Evolutionary conservation across 257 asterid genomes (phyloP).

Genomic region (Nyctanthes arbortristis): DNA sequence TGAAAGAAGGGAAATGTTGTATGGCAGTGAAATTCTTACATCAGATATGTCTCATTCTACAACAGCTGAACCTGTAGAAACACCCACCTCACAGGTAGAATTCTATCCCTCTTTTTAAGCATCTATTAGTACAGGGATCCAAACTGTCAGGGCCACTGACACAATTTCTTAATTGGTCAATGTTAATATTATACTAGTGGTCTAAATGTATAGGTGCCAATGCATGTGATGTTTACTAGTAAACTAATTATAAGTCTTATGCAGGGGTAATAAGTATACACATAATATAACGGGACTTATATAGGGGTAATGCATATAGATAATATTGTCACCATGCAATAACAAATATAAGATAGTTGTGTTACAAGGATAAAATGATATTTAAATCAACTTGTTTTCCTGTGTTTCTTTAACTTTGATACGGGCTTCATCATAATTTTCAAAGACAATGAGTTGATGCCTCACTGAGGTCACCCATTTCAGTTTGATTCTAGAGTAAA

Average conservation of each 20-base stretch:
- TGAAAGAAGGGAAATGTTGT: constrained; percentile 36
- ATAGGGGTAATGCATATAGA: background rate
- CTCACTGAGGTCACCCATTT: background rate
- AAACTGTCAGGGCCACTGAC: background rate
- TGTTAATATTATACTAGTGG: background rate
- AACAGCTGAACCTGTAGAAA: constrained; percentile 21
- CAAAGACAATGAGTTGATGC: background rate
- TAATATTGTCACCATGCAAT: background rate
- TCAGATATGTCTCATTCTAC: constrained; percentile 19
- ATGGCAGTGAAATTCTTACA: constrained; percentile 23
- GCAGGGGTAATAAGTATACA: background rate
- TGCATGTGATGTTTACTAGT: background rate
- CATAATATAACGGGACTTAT: background rate
- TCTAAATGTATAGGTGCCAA: background rate
- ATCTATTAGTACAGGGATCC: background rate
- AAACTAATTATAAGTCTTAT: too few species aligned
- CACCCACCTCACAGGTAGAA: constrained; percentile 5
- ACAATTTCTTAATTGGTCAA: background rate
- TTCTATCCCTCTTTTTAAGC: constrained; percentile 7
- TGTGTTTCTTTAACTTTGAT: background rate
- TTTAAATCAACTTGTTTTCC: background rate
- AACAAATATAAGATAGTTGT: background rate
- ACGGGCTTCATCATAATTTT: background rate
- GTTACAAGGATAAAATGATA: background rate
- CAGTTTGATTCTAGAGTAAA: background rate